Base-by-base conservation (phyloP, 352 stramenopile genomes). In the Phytophthora ohioensis region DNA sequence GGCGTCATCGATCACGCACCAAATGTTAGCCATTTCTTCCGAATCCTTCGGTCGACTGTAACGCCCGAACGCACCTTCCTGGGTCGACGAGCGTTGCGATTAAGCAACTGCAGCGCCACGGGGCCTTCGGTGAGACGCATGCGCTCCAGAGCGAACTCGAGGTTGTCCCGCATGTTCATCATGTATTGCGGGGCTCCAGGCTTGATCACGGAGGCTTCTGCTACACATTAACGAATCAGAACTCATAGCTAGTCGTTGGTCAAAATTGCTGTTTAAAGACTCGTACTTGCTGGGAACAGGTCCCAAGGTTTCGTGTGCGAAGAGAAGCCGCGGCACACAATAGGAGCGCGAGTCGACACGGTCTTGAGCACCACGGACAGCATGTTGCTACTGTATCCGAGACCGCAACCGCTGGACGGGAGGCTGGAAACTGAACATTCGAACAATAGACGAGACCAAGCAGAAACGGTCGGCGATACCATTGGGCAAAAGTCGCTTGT, bases 141-240 rank as follows among this genome's bases (percentile, higher is more conserved):
- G 11, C 78, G 80, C 57, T 90, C 82, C 9, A 90, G 58, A 42
- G 72, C 76, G 41, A 88, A 88, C 47, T 88, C 80, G 9, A 90
- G 56, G 51, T 82, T 90, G 48, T 87, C 78, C 47, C 62, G 66
- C 73, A 82, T 84, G 55, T 86, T 83, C 42, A 83, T 82, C 58
- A 90, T 63, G 64, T 90, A 86, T 31, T 71, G 69, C 27, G 78
- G 76, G 9, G 76, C 71, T 34, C 79, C 67, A 11, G 61, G 55
- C 21, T 71, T 67, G 9, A 32, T 36, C 21, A 45, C 56, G 35
- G 62, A 56, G 7, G 42, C 38, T 57, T 68, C 51, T 47, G 57
- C 57, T 76, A 46, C 47, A 66, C 38, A 63, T 56, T 32, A 57
- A 75, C 3, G 9, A 34, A 13, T 36, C 2, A 43, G 42, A 43